Percentiles rank a stretch among this genome's conserved stretches.
Evolutionary conservation across 2,329 filamentous ascomycete genomes (phyloP).

Genomic region (Byssochlamys sp.): DNA sequence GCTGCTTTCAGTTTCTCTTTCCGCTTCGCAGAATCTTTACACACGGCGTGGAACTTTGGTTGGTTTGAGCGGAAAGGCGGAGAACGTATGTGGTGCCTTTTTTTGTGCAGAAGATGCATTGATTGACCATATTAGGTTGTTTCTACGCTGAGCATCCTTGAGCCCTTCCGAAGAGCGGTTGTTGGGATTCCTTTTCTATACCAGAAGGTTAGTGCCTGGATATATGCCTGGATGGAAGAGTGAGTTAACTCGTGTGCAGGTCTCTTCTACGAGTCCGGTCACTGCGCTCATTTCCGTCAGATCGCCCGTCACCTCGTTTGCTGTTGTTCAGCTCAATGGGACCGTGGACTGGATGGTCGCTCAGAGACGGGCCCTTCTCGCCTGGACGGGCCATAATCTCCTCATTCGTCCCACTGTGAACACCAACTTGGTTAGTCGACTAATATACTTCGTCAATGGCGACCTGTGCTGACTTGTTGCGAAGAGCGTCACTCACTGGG

Average conservation of each 20-base stretch:
- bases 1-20: conserved; percentile 82
- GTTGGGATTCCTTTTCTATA: conserved; percentile 91
- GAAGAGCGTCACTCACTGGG: conserved; percentile 73
- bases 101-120: neutral
- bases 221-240: neutral
- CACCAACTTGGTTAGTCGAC: conserved; percentile 49
- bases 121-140: conserved; percentile 54
- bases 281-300: conserved; percentile 83
- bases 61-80: conserved; percentile 76
- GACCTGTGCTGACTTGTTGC: conserved; percentile 27
- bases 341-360: conserved; percentile 90
- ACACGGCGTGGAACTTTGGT: conserved; percentile 86
- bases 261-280: conserved; percentile 77
- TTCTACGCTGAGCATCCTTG: conserved; percentile 78
- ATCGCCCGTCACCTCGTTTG: conserved; percentile 75
- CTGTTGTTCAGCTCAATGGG: conserved; percentile 80
- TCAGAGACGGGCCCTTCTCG: conserved; percentile 78
- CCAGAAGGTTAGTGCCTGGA: conserved; percentile 46
- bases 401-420: conserved; percentile 66
- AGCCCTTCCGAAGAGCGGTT: conserved; percentile 67
- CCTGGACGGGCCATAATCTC: conserved; percentile 89
- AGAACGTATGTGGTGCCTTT: conserved; percentile 57
- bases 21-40: conserved; percentile 86
- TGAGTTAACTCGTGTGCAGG: conserved; percentile 34
- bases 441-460: neutral